Evolutionary conservation across 2,329 filamentous ascomycete species (phyloP), one percentile per base, ranked within the genome.

Genomic region (Neobulgaria alba): DNA sequence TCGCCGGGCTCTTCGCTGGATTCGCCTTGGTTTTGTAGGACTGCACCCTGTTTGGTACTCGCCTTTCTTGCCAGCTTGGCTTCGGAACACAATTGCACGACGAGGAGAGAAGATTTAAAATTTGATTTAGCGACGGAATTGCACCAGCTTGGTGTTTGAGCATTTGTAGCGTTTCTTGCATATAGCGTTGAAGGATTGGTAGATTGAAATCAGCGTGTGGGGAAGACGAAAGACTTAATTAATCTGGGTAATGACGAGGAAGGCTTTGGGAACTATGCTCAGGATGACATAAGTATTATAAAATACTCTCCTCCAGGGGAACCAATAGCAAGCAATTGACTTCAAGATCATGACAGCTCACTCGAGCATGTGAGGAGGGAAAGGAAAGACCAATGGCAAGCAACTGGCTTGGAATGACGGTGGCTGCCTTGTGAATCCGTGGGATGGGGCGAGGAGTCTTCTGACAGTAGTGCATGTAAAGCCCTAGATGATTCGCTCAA

Each of bases 1-100:
- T 73, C 31, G 68, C 67, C 38, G 69, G 69, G 21, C 62, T 80
- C 40, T 67, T 78, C 47, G 69, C 71, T 31, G 77, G 75, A 12
- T 77, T 81, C 52, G 68, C 74, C 33, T 46, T 67, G 43, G 51
- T 75, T 46, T 61, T 77, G 43, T 77, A 60, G 63, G 43, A 26
- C 23, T 12, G 23, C 12, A 26, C 12, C 23, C 7, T 26, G 12
- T 26, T 26, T 7, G n/a, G n/a, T n/a, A n/a, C n/a, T n/a, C n/a
- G n/a, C n/a, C n/a, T 26, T 26, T 26, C 23, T 26, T 12, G 23
- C 7, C 7, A 26, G 23, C 23, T 12, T 26, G n/a, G n/a, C n/a
- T n/a, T n/a, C n/a, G n/a, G n/a, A n/a, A n/a, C n/a, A n/a, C n/a
- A n/a, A n/a, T n/a, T n/a, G n/a, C n/a, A n/a, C n/a, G n/a, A n/a